Conservation (phyloP, 176 grass and related monocot genomes). For the Rhynchospora pubera region DNA sequence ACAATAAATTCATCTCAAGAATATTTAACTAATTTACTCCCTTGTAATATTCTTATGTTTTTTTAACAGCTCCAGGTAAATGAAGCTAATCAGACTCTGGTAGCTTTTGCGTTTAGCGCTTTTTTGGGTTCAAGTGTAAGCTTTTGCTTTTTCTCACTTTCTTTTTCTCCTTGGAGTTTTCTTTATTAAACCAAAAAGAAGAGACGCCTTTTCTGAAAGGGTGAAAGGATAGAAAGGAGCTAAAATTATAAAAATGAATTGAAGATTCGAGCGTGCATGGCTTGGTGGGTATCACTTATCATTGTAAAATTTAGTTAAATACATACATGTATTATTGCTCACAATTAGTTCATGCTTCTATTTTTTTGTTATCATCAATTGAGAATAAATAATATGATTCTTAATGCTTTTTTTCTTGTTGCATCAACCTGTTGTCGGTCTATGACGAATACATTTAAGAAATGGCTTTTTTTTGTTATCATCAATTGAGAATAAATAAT, state of each 20-base stretch:
- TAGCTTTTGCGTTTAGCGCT: conserved; percentile 38
- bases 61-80: conserved; percentile 54
- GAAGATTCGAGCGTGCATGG: conserved; percentile 46
- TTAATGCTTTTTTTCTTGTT: background rate
- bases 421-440: background rate
- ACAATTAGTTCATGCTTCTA: background rate
- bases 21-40: background rate
- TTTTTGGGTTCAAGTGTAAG: conserved; percentile 35
- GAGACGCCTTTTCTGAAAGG: conserved; percentile 29
- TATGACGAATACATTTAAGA: too few relatives aligned
- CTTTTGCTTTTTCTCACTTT: conserved; percentile 26
- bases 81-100: conserved; percentile 26
- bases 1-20: background rate
- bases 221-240: conserved; percentile 9
- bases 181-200: conserved; percentile 42
- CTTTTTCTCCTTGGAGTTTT: conserved; percentile 33
- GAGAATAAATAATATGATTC: background rate
- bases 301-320: conserved; percentile 17
- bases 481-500: too few relatives aligned
- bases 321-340: background rate
- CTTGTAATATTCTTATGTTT: background rate
- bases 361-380: background rate
- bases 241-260: conserved; percentile 15
- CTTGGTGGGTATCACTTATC: conserved; percentile 12
- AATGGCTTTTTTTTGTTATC: too few relatives aligned